Conservation (phyloP, 345 rosid species). For the Noccaea caerulescens region DNA sequence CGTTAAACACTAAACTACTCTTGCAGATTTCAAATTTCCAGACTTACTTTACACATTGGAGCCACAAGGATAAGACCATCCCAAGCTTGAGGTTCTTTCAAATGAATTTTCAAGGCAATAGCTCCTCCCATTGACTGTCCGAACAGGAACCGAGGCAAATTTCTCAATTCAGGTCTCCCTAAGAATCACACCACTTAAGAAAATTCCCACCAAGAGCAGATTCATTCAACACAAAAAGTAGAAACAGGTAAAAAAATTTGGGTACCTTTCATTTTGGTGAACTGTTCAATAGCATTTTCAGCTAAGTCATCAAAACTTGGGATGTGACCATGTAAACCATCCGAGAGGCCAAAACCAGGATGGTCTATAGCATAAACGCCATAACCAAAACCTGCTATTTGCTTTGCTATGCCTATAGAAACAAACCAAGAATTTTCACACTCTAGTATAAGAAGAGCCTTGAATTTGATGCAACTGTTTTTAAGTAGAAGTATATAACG, state of each 20-base stretch:
- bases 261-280: slow-evolving; percentile 77
- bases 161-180: slow-evolving; percentile 73
- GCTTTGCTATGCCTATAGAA: slow-evolving; percentile 75
- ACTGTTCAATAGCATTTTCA: slow-evolving; percentile 73
- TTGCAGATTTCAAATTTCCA: background rate
- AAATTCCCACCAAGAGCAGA: background rate
- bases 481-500: slow-evolving; percentile 31
- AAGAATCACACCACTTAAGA: slow-evolving; percentile 32
- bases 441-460: slow-evolving; percentile 16
- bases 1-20: background rate
- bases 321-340: slow-evolving; percentile 91
- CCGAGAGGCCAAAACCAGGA: slow-evolving; percentile 93
- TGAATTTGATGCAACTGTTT: background rate
- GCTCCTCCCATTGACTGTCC: slow-evolving; percentile 99
- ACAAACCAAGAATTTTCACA: background rate
- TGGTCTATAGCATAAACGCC: slow-evolving; percentile 86
- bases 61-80: slow-evolving; percentile 92
- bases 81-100: slow-evolving; percentile 82
- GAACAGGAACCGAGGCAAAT: slow-evolving; percentile 71
- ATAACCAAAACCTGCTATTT: slow-evolving; percentile 72
- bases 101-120: slow-evolving; percentile 74
- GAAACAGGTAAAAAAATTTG: slow-evolving; percentile 8
- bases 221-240: slow-evolving; percentile 5
- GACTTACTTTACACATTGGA: slow-evolving; percentile 93
- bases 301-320: slow-evolving; percentile 72